Percentiles rank a stretch among this genome's conserved stretches.
Conservation (phyloP, 2,329 filamentous ascomycete species). For the Bipolaris oryzae region DNA sequence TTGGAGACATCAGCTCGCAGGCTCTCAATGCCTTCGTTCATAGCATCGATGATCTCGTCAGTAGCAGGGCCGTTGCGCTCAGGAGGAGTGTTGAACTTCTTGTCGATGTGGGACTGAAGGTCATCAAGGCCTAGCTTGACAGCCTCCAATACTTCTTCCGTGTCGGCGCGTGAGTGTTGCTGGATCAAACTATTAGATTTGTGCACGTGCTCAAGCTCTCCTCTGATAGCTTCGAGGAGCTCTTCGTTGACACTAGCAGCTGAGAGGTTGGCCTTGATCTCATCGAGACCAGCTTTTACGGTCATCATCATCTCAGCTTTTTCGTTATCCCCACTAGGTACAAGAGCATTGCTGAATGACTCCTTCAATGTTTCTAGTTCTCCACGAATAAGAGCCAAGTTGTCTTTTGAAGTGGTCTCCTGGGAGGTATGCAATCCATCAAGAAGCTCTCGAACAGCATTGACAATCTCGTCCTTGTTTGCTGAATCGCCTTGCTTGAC, state of each 20-base stretch:
- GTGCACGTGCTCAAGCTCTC: conserved; percentile 57
- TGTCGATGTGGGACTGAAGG: conserved; percentile 56
- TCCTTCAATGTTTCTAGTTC: conserved; percentile 54
- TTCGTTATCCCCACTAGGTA: conserved; percentile 44
- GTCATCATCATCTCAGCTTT: conserved; percentile 52
- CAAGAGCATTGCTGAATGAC: conserved; percentile 50
- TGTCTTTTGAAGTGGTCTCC: conserved; percentile 50
- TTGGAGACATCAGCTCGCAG: conserved; percentile 77
- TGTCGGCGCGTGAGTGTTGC: conserved; percentile 50
- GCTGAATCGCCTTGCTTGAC: conserved; percentile 53
- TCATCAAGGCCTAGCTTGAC: conserved; percentile 58
- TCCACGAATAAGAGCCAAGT: conserved; percentile 50
- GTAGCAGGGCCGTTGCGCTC: conserved; percentile 62
- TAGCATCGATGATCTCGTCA: conserved; percentile 64
- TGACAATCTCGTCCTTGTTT: conserved; percentile 72
- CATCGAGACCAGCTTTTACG: conserved; percentile 47
- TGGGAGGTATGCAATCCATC: conserved; percentile 53
- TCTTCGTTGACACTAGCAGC: conserved; percentile 53
- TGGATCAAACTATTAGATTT: conserved; percentile 50
- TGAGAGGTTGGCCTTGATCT: conserved; percentile 41
- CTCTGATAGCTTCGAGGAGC: conserved; percentile 58
- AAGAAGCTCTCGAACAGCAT: conserved; percentile 62
- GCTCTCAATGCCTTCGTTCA: conserved; percentile 73
- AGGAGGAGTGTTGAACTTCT: conserved; percentile 59
- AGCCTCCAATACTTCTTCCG: conserved; percentile 57